Base-by-base conservation (phyloP, 1,139 yeast genomes). In the Candida tetrigidarum region DNA sequence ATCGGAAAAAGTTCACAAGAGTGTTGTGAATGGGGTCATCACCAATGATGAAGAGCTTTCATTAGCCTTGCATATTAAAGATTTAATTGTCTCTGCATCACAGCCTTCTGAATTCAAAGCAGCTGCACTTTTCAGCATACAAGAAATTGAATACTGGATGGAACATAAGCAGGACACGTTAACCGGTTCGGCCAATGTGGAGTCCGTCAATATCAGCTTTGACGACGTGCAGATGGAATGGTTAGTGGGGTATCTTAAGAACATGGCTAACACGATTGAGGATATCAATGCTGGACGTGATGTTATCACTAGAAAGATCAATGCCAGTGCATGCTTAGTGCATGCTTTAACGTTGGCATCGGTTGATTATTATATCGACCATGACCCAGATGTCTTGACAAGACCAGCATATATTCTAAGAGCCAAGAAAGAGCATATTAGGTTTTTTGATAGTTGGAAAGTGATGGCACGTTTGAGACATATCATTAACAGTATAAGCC, bases 361-460 rank as follows among this genome's bases (percentile, higher is more conserved):
- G 28, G 77, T 74, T 15, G 67, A 70, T 11, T 80, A 74, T 56
- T 74, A 77, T 28, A 79, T 91, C 38, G 83, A 83, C 44, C 87
- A 87, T 54, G 98, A 93, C 57, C 96, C 98, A 0, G 83, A 89
- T 6, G 97, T 90, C 10, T 76, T 93, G 42, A 92, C 97, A 0
- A 84, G 91, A 43, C 97, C 97, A 0, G 87, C 97, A 0, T 84
- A 86, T 54, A 80, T 90, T 34, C 79, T 88, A 43, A 76, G 96
- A 48, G 77, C 91, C 2, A 78, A 84, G 2, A 74, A 75, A 33
- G 78, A 82, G 14, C 98, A 92, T 64, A 81, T 91, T 5, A 73
- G 99, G 50, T 81, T 85, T 33, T 81, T 83, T 51, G 90, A 90
- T 55, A 82, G 95, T 54, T 93, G 99, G 99, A 87, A 89, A 58